Percentiles rank a stretch among this genome's conserved stretches.
These are phyloP conservation scores for Dactylellina cionopaga DNA, from an alignment of 2,329 filamentous ascomycete genomes.

Conservation along the genomic window DNA sequence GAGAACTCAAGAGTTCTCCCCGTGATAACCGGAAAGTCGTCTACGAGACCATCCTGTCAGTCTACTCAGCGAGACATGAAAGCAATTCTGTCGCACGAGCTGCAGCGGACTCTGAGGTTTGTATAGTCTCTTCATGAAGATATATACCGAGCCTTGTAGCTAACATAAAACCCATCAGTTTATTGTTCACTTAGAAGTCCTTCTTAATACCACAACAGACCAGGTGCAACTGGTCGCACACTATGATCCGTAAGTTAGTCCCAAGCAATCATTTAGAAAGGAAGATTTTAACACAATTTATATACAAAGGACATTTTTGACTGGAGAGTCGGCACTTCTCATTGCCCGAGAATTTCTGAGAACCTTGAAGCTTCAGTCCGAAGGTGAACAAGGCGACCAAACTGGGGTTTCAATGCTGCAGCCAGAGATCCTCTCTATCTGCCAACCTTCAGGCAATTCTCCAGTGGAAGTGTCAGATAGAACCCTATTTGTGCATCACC, in stretches of 20 bases:
- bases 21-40: constrained; percentile 69
- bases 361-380: constrained; percentile 21
- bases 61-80: constrained; percentile 31
- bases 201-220: constrained; percentile 34
- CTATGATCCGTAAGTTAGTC: constrained; percentile 36
- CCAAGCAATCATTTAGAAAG: neutral
- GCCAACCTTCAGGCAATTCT: constrained; percentile 33
- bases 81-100: constrained; percentile 20
- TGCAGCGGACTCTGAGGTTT: constrained; percentile 40
- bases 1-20: constrained; percentile 59
- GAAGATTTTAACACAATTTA: neutral
- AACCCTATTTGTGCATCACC: constrained; percentile 58
- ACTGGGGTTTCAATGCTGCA: constrained; percentile 20
- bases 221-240: constrained; percentile 22
- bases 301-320: constrained; percentile 20
- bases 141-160: neutral
- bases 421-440: constrained; percentile 39
- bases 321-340: constrained; percentile 30
- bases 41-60: constrained; percentile 64
- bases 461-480: constrained; percentile 28
- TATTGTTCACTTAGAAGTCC: constrained; percentile 33
- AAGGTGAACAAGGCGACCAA: neutral
- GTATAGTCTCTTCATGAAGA: neutral
- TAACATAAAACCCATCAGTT: constrained; percentile 13
- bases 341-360: constrained; percentile 31